Percentiles rank a stretch among this genome's conserved stretches.
Conservation (phyloP, 305 asterid species). For the Plantago lanceolata region DNA sequence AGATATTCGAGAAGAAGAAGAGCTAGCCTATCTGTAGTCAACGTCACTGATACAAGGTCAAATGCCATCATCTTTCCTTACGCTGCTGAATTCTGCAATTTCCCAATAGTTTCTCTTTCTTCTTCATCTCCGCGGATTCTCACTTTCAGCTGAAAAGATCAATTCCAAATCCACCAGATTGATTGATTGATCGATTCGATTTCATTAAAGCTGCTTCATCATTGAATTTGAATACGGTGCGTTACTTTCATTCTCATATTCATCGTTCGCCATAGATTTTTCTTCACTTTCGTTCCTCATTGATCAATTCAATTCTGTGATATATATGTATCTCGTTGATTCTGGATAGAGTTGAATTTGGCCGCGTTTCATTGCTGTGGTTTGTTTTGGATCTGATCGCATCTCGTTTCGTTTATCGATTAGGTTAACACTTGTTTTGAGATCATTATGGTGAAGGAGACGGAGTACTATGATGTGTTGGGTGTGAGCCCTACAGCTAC, state of each 20-base stretch:
- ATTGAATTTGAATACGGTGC: not conserved
- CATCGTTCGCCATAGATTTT: too few species aligned
- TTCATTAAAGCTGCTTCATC: not conserved
- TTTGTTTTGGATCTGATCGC: slow-evolving; percentile 2
- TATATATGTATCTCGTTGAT: not conserved
- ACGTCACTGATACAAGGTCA: not conserved
- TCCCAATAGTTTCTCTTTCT: not conserved
- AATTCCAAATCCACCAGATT: not conserved
- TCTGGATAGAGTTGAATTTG: too few species aligned
- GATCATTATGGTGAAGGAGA: slow-evolving; percentile 81
- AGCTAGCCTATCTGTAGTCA: not conserved
- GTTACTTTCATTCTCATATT: not conserved
- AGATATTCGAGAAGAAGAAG: not conserved
- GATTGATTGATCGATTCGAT: too few species aligned
- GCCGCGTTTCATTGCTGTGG: not conserved
- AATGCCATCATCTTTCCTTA: too few species aligned
- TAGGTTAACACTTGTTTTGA: slow-evolving; percentile 1
- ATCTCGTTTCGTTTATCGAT: not conserved
- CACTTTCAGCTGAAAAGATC: not conserved
- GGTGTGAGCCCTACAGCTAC: slow-evolving; percentile 88
- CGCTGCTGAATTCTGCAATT: too few species aligned
- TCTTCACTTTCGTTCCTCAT: not conserved
- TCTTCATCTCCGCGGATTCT: not conserved
- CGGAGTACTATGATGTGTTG: slow-evolving; percentile 78
- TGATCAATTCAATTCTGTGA: not conserved